Conservation (phyloP, 495 filamentous ascomycete species). For the Hypoxylon fragiforme region DNA sequence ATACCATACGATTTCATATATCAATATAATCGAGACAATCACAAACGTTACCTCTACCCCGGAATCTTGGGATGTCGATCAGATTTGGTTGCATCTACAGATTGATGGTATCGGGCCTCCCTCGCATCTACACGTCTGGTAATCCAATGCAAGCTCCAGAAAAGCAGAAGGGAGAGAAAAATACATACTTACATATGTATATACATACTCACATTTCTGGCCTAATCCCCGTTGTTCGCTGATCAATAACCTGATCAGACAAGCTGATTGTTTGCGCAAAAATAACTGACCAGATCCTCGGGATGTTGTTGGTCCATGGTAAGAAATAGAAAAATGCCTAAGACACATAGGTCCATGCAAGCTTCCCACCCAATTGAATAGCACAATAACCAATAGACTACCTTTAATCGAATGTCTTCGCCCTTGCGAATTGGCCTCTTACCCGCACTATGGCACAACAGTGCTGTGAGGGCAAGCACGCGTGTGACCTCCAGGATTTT, state of each 20-base stretch:
- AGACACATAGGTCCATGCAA: slow-evolving; percentile 24
- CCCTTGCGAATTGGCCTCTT: slow-evolving; percentile 20
- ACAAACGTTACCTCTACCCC: slow-evolving; percentile 18
- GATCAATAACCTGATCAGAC: slow-evolving; percentile 23
- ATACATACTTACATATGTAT: no score
- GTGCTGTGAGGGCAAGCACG: slow-evolving; percentile 19
- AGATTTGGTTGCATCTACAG: slow-evolving; percentile 26
- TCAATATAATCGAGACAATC: background rate
- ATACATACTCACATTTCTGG: no score
- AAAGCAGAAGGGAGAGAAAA: background rate
- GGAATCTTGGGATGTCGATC: slow-evolving; percentile 16
- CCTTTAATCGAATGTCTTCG: slow-evolving; percentile 3
- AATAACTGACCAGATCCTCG: slow-evolving; percentile 25
- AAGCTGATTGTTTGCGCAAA: slow-evolving; percentile 17
- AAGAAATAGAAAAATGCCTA: slow-evolving; percentile 8
- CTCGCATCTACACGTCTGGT: no score
- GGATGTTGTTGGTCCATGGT: slow-evolving; percentile 21
- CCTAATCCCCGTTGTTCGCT: slow-evolving; percentile 1
- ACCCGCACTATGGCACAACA: slow-evolving; percentile 30
- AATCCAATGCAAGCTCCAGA: slow-evolving; percentile 18
- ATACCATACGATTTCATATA: slow-evolving; percentile 7
- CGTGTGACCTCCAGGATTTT: slow-evolving; percentile 31
- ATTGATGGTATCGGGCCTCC: slow-evolving; percentile 14
- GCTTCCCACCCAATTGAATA: slow-evolving; percentile 14
- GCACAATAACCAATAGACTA: slow-evolving; percentile 24